Conservation (phyloP, 768 basidiomycete species). For the Boletus insuetus region DNA sequence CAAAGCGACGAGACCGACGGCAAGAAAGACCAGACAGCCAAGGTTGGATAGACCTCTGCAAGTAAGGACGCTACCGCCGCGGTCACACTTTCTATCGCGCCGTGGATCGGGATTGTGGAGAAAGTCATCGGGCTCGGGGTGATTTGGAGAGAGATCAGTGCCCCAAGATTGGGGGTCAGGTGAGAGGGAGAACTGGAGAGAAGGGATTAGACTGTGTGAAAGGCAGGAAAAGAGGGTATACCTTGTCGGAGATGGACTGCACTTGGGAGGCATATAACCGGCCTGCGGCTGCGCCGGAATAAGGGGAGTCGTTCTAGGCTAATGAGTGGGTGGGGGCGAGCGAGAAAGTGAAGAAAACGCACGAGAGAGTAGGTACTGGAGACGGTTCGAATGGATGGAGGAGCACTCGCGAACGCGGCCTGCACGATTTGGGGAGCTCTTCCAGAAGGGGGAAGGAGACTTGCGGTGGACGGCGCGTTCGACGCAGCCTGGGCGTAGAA, state of each 20-base stretch:
- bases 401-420: slow-evolving; percentile 42
- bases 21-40: slow-evolving; percentile 60
- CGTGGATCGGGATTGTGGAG: slow-evolving; percentile 74
- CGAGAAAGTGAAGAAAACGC: slow-evolving; percentile 4
- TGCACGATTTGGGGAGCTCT: slow-evolving; percentile 34
- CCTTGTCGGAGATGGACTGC: slow-evolving; percentile 62
- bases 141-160: slow-evolving; percentile 55
- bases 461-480: slow-evolving; percentile 50
- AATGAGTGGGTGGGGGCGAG: neutral
- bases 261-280: slow-evolving; percentile 25
- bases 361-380: slow-evolving; percentile 45
- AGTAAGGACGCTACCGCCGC: slow-evolving; percentile 59
- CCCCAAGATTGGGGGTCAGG: slow-evolving; percentile 75
- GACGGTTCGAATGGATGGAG: slow-evolving; percentile 35
- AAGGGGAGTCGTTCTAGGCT: slow-evolving; percentile 41
- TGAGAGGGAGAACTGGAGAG: slow-evolving; percentile 62
- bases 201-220: neutral
- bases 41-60: slow-evolving; percentile 69
- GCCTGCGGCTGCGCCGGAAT: slow-evolving; percentile 33
- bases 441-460: slow-evolving; percentile 43
- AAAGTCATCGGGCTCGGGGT: slow-evolving; percentile 62
- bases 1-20: slow-evolving; percentile 50
- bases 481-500: slow-evolving; percentile 39
- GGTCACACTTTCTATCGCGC: slow-evolving; percentile 55
- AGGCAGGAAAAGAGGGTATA: slow-evolving; percentile 12